phyloP scores from a whole-genome alignment of 2,329 filamentous ascomycete genomes.

The Knufia fluminis region DNA sequence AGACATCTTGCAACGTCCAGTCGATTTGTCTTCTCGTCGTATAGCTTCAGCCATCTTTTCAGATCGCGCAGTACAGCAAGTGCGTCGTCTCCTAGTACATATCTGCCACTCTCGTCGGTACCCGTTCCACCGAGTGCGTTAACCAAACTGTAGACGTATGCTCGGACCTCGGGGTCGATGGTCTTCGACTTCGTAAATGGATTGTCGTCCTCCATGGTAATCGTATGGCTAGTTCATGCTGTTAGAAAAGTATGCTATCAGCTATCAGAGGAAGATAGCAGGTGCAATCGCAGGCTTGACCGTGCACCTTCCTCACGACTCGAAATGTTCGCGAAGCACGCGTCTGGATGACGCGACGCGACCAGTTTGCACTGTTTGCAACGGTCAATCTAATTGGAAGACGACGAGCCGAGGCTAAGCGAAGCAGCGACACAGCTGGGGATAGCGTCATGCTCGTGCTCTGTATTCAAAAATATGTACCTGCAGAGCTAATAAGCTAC shows the following conservation, averaged over 20 bases:
- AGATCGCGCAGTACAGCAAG: constrained; percentile 85
- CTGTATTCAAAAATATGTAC: too few species aligned
- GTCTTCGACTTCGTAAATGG: constrained; percentile 43
- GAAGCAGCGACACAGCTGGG: constrained; percentile 13
- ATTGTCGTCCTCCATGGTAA: constrained; percentile 35
- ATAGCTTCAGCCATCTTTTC: constrained; percentile 88
- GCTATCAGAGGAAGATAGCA: too few species aligned
- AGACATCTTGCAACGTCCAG: constrained; percentile 92
- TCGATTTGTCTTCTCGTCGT: constrained; percentile 86
- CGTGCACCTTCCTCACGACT: not conserved
- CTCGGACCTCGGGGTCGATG: constrained; percentile 85
- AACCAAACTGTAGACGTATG: constrained; percentile 86
- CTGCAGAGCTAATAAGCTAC: too few species aligned
- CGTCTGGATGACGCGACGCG: constrained; percentile 17
- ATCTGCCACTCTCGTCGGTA: constrained; percentile 68
- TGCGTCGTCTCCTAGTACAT: constrained; percentile 86
- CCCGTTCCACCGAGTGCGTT: constrained; percentile 87
- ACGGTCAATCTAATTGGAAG: not conserved
- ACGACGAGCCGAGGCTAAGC: constrained; percentile 26
- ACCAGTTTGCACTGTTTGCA: constrained; percentile 1
- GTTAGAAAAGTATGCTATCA: too few species aligned
- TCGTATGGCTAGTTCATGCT: not conserved
- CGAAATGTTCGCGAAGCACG: not conserved
- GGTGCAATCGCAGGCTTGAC: too few species aligned
- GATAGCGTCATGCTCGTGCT: not conserved